Conservation (phyloP, 1,284 basidiomycete genomes). For the Melampsora occidentalis region DNA sequence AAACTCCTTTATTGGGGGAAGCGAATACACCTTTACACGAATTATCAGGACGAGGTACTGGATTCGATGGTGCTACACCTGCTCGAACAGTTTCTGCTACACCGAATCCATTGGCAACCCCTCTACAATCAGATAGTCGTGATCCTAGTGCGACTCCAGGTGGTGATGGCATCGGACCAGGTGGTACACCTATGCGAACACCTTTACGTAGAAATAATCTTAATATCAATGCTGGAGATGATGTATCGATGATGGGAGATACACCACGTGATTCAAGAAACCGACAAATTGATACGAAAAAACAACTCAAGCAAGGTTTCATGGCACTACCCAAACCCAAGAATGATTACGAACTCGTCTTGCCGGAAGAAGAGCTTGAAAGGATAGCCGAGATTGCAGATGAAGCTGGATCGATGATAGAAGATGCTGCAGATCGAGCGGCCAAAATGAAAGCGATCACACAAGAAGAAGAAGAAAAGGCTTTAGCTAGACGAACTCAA, state of each 20-base stretch:
- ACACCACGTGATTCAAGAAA: constrained; percentile 71
- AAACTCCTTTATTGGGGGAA: constrained; percentile 93
- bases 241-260: constrained; percentile 60
- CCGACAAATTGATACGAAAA: constrained; percentile 64
- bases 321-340: constrained; percentile 82
- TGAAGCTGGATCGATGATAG: constrained; percentile 60
- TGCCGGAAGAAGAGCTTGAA: constrained; percentile 77
- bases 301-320: constrained; percentile 76
- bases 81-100: constrained; percentile 82
- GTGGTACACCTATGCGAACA: constrained; percentile 78
- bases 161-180: constrained; percentile 54
- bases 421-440: constrained; percentile 91
- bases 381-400: constrained; percentile 59
- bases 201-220: constrained; percentile 80
- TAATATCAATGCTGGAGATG: constrained; percentile 73
- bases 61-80: constrained; percentile 86
- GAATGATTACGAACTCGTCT: constrained; percentile 94
- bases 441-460: constrained; percentile 66
- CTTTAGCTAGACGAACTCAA: constrained; percentile 74
- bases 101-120: constrained; percentile 91
- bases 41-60: constrained; percentile 67
- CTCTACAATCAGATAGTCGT: constrained; percentile 59
- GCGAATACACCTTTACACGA: constrained; percentile 88
- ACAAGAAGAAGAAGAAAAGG: constrained; percentile 74
- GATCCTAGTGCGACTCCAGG: constrained; percentile 66